Conservation (phyloP, 192 early-diverging fungal genomes). For the Spinellus fusiger region DNA sequence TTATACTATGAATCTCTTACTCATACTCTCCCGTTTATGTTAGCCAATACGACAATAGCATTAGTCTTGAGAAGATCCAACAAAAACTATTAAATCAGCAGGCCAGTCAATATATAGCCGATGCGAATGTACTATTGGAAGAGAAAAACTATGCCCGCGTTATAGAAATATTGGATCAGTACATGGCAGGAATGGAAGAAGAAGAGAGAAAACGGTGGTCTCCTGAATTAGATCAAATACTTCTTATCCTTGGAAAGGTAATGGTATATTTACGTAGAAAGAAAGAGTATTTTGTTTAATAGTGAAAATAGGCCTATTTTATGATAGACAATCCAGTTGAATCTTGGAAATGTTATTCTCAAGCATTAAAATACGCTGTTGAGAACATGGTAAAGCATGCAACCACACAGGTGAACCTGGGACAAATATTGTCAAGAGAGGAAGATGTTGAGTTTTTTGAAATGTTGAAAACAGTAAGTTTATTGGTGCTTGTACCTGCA, state of each 20-base stretch:
- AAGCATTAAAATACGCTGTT: constrained; percentile 30
- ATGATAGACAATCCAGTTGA: constrained; percentile 18
- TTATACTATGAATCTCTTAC: no score
- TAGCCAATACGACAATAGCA: constrained; percentile 1
- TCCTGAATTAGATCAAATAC: neutral
- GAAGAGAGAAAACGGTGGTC: neutral
- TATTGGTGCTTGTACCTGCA: constrained; percentile 1
- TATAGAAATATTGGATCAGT: constrained; percentile 2
- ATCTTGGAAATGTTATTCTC: constrained; percentile 32
- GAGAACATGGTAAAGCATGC: constrained; percentile 28
- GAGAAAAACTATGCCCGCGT: neutral
- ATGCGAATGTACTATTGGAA: neutral
- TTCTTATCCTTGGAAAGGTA: constrained; percentile 6
- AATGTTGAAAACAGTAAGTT: constrained; percentile 22
- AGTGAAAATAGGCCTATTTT: constrained; percentile 30
- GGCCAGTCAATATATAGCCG: neutral
- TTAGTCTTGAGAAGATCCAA: neutral
- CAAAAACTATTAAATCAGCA: neutral
- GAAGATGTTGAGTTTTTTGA: constrained; percentile 35
- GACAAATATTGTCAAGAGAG: constrained; percentile 18
- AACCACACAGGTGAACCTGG: neutral
- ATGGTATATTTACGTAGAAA: neutral
- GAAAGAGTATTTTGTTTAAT: no score
- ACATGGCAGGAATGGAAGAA: neutral
- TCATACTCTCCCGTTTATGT: neutral